These are phyloP conservation scores for Closterium sp. DNA, from an alignment of 139 green algal genomes.

Conservation along the genomic window DNA sequence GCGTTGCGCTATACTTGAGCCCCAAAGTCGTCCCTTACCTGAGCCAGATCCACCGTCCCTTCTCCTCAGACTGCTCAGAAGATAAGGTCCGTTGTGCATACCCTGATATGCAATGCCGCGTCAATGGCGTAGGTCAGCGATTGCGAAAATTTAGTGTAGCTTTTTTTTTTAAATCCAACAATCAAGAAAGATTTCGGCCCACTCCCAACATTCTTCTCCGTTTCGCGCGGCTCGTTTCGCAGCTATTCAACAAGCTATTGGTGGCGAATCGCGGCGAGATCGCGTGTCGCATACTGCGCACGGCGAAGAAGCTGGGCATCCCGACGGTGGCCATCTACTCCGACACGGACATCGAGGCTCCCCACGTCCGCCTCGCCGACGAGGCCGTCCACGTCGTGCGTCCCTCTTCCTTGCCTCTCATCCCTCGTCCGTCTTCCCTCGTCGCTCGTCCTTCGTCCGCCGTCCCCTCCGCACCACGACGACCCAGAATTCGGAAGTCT, in stretches of 20 bases:
- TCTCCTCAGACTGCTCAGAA: neutral
- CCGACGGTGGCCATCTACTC: conserved; percentile 79
- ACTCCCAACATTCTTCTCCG: neutral
- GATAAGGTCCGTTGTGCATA: neutral
- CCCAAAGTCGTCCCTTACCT: neutral
- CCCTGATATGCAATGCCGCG: neutral
- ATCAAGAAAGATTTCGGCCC: neutral
- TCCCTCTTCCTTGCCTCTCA: neutral
- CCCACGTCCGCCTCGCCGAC: conserved; percentile 64
- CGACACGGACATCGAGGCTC: conserved; percentile 66
- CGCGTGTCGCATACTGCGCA: conserved; percentile 79
- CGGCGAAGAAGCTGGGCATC: conserved; percentile 76
- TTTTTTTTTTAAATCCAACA: too few species aligned
- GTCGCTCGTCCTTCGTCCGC: too few species aligned
- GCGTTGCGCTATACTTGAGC: neutral
- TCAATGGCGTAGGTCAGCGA: neutral
- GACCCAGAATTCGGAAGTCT: too few species aligned
- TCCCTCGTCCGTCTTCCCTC: too few species aligned
- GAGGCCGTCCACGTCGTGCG: conserved; percentile 72
- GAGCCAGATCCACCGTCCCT: neutral
- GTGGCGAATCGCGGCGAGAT: conserved; percentile 91
- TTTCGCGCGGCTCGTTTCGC: neutral
- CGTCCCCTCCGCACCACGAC: too few species aligned
- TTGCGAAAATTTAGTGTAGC: too few species aligned
- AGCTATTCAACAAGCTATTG: conserved; percentile 59